Percentiles rank a stretch among this genome's conserved stretches.
Evolutionary conservation across 1,284 basidiomycete genomes (phyloP).

Genomic region (Irpex sp.): DNA sequence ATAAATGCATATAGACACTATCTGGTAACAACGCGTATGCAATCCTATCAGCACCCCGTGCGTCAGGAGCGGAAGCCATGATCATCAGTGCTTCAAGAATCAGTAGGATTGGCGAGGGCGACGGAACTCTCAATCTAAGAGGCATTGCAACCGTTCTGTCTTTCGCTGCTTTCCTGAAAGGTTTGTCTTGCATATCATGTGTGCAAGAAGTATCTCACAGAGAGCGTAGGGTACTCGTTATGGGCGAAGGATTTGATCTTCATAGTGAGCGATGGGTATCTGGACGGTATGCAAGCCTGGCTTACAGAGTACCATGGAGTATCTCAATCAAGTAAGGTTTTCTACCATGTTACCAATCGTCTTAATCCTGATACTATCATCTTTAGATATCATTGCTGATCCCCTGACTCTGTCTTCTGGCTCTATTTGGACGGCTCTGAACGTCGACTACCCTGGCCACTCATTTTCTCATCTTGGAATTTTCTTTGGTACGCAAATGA

Average conservation of each 20-base stretch:
- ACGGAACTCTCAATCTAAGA: constrained; percentile 72
- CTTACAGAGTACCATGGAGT: constrained; percentile 78
- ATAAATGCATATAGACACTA: constrained; percentile 29
- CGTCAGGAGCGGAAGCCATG: constrained; percentile 88
- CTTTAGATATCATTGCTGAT: constrained; percentile 63
- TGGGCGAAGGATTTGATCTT: constrained; percentile 96
- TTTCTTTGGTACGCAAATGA: constrained; percentile 70
- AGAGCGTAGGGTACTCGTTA: constrained; percentile 69
- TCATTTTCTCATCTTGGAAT: constrained; percentile 93
- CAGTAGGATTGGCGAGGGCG: constrained; percentile 57
- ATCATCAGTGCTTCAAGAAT: constrained; percentile 88
- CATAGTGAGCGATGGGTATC: constrained; percentile 84
- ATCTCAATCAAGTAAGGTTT: constrained; percentile 58
- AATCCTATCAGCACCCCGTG: constrained; percentile 77
- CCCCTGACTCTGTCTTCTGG: constrained; percentile 64
- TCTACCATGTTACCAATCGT: neutral
- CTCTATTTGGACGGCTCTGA: constrained; percentile 93
- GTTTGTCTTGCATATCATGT: constrained; percentile 38
- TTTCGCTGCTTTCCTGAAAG: constrained; percentile 79
- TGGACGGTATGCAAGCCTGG: constrained; percentile 94
- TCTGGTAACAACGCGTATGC: constrained; percentile 82
- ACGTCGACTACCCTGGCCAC: constrained; percentile 95
- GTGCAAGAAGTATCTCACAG: neutral
- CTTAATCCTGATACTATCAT: neutral
- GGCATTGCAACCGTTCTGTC: constrained; percentile 84